These are phyloP conservation scores for Penicillium digitatum DNA, from an alignment of 2,329 filamentous ascomycete species.

Conservation along the genomic window DNA sequence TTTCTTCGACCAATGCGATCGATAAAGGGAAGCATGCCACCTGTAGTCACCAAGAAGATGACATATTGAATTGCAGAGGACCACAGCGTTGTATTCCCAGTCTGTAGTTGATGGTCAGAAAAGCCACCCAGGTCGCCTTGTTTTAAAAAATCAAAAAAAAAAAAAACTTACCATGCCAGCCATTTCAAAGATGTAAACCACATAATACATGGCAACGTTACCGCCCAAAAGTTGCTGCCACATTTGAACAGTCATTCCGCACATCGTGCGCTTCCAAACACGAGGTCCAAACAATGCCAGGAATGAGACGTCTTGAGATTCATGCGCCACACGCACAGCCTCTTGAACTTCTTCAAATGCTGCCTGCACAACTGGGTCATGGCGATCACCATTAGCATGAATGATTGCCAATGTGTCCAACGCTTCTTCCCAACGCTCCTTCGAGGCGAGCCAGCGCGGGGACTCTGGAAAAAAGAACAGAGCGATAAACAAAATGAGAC, in stretches of 20 bases:
- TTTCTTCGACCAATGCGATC: conserved; percentile 50
- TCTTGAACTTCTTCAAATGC: conserved; percentile 45
- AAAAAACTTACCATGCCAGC: conserved; percentile 47
- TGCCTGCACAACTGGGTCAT: conserved; percentile 54
- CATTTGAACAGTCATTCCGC: conserved; percentile 52
- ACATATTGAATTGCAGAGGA: conserved; percentile 57
- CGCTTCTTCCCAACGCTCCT: conserved; percentile 55
- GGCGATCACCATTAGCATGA: conserved; percentile 54
- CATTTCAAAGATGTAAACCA: conserved; percentile 60
- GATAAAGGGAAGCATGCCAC: conserved; percentile 48
- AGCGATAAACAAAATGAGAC: conserved; percentile 53
- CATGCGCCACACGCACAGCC: conserved; percentile 31
- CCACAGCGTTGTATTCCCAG: conserved; percentile 44
- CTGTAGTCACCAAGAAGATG: conserved; percentile 54
- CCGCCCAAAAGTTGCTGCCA: conserved; percentile 57
- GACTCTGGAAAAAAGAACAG: conserved; percentile 58
- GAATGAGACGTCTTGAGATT: conserved; percentile 34
- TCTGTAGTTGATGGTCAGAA: conserved; percentile 19
- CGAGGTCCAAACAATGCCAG: conserved; percentile 45
- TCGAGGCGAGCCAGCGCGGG: conserved; percentile 58
- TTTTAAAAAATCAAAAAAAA: too few species aligned
- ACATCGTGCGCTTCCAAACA: conserved; percentile 52
- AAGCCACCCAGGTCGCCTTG: not conserved
- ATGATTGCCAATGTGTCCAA: conserved; percentile 53
- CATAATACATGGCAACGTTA: conserved; percentile 58